A percentile compares a stretch with the other conserved stretches of the same genome.
Evolutionary conservation across 441 rosid species (phyloP).

Genomic region (Theobroma grandiflorum): DNA sequence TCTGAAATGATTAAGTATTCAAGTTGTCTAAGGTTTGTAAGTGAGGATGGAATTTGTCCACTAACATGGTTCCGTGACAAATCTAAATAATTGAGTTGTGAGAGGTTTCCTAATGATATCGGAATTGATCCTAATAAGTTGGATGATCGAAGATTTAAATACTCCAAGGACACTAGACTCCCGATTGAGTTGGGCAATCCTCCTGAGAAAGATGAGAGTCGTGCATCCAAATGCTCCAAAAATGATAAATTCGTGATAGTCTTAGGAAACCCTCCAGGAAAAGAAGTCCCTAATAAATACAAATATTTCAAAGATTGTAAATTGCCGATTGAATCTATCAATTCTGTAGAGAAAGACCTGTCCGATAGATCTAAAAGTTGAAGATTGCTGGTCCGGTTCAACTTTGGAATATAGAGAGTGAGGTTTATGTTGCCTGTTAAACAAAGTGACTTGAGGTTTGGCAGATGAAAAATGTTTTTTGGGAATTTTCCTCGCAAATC

Average conservation of each 20-base stretch:
- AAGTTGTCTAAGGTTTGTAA: slow-evolving; percentile 16
- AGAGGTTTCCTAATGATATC: too few species aligned
- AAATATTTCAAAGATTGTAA: neutral
- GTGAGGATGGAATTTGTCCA: slow-evolving; percentile 11
- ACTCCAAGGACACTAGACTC: neutral
- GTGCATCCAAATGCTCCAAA: neutral
- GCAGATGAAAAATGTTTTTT: neutral
- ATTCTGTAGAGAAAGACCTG: neutral
- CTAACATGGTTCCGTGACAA: neutral
- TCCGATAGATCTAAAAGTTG: slow-evolving; percentile 12
- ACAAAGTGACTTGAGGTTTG: slow-evolving; percentile 1
- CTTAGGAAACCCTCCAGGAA: too few species aligned
- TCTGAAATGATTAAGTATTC: neutral
- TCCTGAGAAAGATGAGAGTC: neutral
- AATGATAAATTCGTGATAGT: neutral
- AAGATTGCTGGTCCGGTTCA: slow-evolving; percentile 34
- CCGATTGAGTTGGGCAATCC: too few species aligned
- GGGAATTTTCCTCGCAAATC: too few species aligned
- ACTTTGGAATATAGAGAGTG: slow-evolving; percentile 21
- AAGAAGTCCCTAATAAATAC: too few species aligned
- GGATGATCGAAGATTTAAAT: neutral
- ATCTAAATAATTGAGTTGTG: neutral
- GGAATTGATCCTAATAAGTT: neutral
- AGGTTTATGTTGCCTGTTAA: slow-evolving; percentile 6
- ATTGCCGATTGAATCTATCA: slow-evolving; percentile 21